These are phyloP conservation scores for Rhizopogon rudus DNA, from an alignment of 768 basidiomycete species.

Conservation along the genomic window DNA sequence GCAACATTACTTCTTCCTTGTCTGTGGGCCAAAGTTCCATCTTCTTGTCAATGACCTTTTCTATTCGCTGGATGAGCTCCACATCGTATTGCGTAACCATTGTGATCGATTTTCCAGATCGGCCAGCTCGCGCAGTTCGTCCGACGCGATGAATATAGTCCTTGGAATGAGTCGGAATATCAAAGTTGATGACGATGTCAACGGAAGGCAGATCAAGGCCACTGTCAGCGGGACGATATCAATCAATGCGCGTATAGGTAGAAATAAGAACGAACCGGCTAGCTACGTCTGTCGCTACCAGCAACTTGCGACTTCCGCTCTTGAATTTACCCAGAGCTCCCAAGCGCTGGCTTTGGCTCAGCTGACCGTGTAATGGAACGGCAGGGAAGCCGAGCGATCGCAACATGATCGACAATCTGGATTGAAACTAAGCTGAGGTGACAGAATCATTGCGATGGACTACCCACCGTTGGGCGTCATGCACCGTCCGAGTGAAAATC, in stretches of 20 bases:
- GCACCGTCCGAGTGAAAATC: slow-evolving; percentile 93
- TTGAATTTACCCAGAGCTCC: slow-evolving; percentile 96
- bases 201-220: slow-evolving; percentile 96
- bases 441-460: neutral
- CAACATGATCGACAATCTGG: slow-evolving; percentile 81
- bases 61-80: slow-evolving; percentile 92
- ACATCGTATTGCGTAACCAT: slow-evolving; percentile 98
- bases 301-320: slow-evolving; percentile 82
- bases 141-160: slow-evolving; percentile 99
- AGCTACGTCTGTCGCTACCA: slow-evolving; percentile 97
- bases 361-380: slow-evolving; percentile 92
- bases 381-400: slow-evolving; percentile 91
- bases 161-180: slow-evolving; percentile 96
- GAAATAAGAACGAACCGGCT: slow-evolving; percentile 55
- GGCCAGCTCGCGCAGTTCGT: slow-evolving; percentile 95
- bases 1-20: slow-evolving; percentile 80
- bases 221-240: slow-evolving; percentile 29
- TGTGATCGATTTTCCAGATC: slow-evolving; percentile 95
- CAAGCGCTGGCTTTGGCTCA: slow-evolving; percentile 89
- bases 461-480: slow-evolving; percentile 78
- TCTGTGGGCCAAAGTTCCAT: slow-evolving; percentile 87
- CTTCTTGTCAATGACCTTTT: slow-evolving; percentile 86
- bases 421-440: neutral
- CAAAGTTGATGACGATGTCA: slow-evolving; percentile 96
- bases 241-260: neutral